phyloP scores from a whole-genome alignment of 805 yeast genomes.

The Cyberlindnera subsufficiens region DNA sequence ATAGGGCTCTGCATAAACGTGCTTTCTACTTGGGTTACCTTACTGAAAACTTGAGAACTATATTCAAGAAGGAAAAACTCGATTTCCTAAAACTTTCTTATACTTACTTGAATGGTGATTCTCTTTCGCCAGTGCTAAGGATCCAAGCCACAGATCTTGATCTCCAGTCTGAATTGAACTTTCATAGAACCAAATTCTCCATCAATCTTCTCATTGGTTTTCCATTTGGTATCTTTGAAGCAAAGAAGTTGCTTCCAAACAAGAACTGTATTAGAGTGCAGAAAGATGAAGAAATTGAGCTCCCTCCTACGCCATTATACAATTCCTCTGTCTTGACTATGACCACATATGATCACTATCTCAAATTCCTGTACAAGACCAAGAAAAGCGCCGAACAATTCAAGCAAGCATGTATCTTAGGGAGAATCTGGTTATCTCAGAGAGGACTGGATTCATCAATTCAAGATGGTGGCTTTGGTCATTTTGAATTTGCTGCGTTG shows the following conservation, averaged over 20 bases:
- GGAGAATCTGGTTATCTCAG: slow-evolving; percentile 86
- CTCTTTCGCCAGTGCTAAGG: slow-evolving; percentile 66
- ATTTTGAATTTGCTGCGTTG: slow-evolving; percentile 78
- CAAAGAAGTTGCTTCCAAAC: slow-evolving; percentile 71
- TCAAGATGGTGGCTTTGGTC: slow-evolving; percentile 80
- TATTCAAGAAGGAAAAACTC: slow-evolving; percentile 48
- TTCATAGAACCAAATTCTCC: slow-evolving; percentile 64
- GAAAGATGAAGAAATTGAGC: slow-evolving; percentile 29
- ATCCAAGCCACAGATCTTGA: slow-evolving; percentile 51
- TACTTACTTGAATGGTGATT: slow-evolving; percentile 69
- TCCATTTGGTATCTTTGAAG: slow-evolving; percentile 64
- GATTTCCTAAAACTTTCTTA: slow-evolving; percentile 48
- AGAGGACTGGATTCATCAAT: slow-evolving; percentile 68
- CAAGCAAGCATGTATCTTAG: slow-evolving; percentile 80
- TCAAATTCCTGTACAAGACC: slow-evolving; percentile 70
- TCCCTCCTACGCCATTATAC: slow-evolving; percentile 81
- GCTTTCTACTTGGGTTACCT: slow-evolving; percentile 81
- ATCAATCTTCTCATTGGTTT: slow-evolving; percentile 71
- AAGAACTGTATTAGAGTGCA: slow-evolving; percentile 74
- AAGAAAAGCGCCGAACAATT: slow-evolving; percentile 76
- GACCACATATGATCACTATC: slow-evolving; percentile 59
- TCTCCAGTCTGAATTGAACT: slow-evolving; percentile 41
- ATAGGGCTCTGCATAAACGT: slow-evolving; percentile 84
- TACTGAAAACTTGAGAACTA: slow-evolving; percentile 54
- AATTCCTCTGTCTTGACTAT: slow-evolving; percentile 75